Base-by-base conservation (phyloP, 2,329 filamentous ascomycete genomes). In the Tolypocladium nubicola region DNA sequence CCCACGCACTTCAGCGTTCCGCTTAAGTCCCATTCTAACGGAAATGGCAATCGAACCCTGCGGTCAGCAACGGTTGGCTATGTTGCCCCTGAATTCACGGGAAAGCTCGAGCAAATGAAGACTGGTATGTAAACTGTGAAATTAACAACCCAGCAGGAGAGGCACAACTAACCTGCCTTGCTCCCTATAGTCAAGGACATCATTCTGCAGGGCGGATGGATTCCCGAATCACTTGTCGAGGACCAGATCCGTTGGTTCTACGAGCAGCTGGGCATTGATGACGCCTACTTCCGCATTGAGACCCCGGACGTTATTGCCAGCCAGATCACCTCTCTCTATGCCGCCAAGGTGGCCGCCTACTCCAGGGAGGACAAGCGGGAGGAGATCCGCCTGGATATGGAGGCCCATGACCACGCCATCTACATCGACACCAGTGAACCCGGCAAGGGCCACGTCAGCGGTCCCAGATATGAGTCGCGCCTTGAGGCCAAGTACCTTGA, bases 371-470 rank as follows among this genome's bases (percentile, higher is more conserved):
- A 97, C 75, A 95, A 95, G 79, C 87, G 87, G 64, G 83, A 97
- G 66, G 92, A 97, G 75, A 97, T 99, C 66, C 85, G 92, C 61
- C 78, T 99, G 47, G 93, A 97, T 71, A 97, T 97, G 83, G 94
- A 99, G 75, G 90, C 90, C 26, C 77, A 81, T 59, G 94, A 97
- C 71, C 94, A 97, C 69, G 94, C 94, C 59, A 95, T 97, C 68
- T 99, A 97, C 76, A 97, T 99, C 64, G 94, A 99, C 71, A 99
- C 94, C 57, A 97, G 92, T 73, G 88, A 87, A 68, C 93, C 94
- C 19, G 94, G 94, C 63, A 79, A 89, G 65, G 89, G 86, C 59
- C 81, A 86, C 52, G 77, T 89, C 26, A 77, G 81, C 56, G 94
- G 94, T 2, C 92, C 94, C n/a, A 83, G 87, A 59, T 99, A 97